Evolutionary conservation across 2,329 filamentous ascomycete genomes (phyloP).

Genomic region (Curvularia sp.): DNA sequence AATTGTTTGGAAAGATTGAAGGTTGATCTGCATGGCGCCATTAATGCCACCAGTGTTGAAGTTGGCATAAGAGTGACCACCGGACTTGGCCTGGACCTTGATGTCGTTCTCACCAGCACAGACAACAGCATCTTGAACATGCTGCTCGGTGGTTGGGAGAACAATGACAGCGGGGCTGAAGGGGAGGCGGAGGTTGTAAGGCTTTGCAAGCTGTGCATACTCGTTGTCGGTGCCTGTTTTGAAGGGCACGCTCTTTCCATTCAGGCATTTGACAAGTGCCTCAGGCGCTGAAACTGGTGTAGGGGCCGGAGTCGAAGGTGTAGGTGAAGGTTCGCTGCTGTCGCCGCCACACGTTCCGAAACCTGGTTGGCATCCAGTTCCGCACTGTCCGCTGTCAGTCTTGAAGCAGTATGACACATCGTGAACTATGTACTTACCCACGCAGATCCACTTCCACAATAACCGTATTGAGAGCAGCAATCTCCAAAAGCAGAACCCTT

Average conservation of each 20-base stretch:
- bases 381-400: slow-evolving; percentile 32
- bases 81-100: slow-evolving; percentile 68
- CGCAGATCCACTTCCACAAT: slow-evolving; percentile 48
- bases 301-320: slow-evolving; percentile 25
- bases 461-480: slow-evolving; percentile 55
- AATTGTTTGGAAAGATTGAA: slow-evolving; percentile 56
- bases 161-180: slow-evolving; percentile 63
- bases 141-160: slow-evolving; percentile 59
- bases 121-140: slow-evolving; percentile 64
- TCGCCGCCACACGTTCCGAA: slow-evolving; percentile 42
- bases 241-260: slow-evolving; percentile 44
- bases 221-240: slow-evolving; percentile 36
- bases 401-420: slow-evolving; percentile 9
- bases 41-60: slow-evolving; percentile 59
- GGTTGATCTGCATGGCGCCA: slow-evolving; percentile 57
- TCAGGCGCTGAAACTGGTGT: slow-evolving; percentile 21
- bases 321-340: slow-evolving; percentile 20
- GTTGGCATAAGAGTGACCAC: slow-evolving; percentile 68
- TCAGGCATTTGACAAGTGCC: slow-evolving; percentile 39
- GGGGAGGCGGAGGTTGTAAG: slow-evolving; percentile 48
- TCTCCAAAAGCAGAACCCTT: slow-evolving; percentile 52
- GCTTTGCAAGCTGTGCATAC: slow-evolving; percentile 39
- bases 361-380: slow-evolving; percentile 40
- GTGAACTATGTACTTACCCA: slow-evolving; percentile 10
- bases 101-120: slow-evolving; percentile 61